Evolutionary conservation across 2,329 filamentous ascomycete genomes (phyloP), one percentile per base, ranked within the genome.

Genomic region (Ophiostoma sp.): DNA sequence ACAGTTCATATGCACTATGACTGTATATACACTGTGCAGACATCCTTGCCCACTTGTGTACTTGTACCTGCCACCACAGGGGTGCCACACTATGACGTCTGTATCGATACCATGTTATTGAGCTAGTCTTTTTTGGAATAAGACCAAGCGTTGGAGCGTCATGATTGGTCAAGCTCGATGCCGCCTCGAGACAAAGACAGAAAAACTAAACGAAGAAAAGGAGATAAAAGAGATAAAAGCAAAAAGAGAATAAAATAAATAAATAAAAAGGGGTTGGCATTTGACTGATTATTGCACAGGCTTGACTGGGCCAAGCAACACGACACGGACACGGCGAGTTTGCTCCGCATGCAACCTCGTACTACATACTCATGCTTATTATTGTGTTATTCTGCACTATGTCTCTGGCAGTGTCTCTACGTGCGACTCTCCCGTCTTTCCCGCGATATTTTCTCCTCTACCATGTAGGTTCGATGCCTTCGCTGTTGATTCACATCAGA

Each of bases 291-390:
- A 39, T 39, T 39, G 10, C 36, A 10, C 5, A 39, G 36, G 36
- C 36, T 39, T 11, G 41, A 48, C 44, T 48, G 15, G 44, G 17
- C 44, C 17, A 48, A 11, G 17, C 54, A 23, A 23, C 52, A 57
- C 52, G 52, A 57, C 52, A 57, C n/a, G n/a, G 52, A 8, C 27
- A 64, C 60, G 60, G 60, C 33, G 17, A 33, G 27, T 64, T 64
- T 64, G 60, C 60, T 64, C 60, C 60, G 60, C 60, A 64, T 64
- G 60, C 60, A 36, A 64, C 60, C 60, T 27, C 52, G 23, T 57
- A 48, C 44, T 10, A 41, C 39, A 41, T 41, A 41, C 3, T 7
- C 7, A 20, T 48, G 44, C 44, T 48, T 48, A 48, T 17, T 48
- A 3, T 8, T 20, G 2, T 17, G 4, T 44, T 4, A 15, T 11